Conservation (phyloP, 768 basidiomycete species). For the Agrocybe praecox region DNA sequence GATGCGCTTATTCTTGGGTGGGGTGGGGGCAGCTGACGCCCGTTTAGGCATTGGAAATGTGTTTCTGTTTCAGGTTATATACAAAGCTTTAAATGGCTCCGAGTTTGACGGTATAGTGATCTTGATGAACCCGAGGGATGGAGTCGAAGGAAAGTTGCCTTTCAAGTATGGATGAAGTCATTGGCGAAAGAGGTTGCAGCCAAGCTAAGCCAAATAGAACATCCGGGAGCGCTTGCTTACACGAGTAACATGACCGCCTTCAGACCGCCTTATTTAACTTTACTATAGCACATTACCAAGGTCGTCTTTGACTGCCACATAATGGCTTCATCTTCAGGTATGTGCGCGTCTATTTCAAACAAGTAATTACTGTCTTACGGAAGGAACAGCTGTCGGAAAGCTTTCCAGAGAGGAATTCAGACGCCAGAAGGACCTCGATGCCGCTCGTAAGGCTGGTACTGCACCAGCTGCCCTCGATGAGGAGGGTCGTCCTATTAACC, state of each 20-base stretch:
- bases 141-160: no score
- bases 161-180: not conserved
- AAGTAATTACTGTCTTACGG: not conserved
- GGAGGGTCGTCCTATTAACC: slow-evolving; percentile 95
- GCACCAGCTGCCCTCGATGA: slow-evolving; percentile 95
- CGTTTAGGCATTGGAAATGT: slow-evolving; percentile 22
- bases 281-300: not conserved
- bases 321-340: slow-evolving; percentile 48
- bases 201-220: slow-evolving; percentile 13
- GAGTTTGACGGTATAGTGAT: not conserved
- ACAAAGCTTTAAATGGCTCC: not conserved
- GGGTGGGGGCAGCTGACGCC: slow-evolving; percentile 3
- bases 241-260: no score
- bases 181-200: not conserved
- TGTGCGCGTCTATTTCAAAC: slow-evolving; percentile 1
- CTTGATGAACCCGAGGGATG: not conserved
- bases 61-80: no score
- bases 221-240: not conserved
- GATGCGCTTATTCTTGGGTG: slow-evolving; percentile 18
- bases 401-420: slow-evolving; percentile 94
- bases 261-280: no score
- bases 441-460: slow-evolving; percentile 97
- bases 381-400: slow-evolving; percentile 63
- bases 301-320: not conserved
- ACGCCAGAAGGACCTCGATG: slow-evolving; percentile 95